Conservation (phyloP, 1,284 basidiomycete genomes). For the Tetrapyrgos nigripes region DNA sequence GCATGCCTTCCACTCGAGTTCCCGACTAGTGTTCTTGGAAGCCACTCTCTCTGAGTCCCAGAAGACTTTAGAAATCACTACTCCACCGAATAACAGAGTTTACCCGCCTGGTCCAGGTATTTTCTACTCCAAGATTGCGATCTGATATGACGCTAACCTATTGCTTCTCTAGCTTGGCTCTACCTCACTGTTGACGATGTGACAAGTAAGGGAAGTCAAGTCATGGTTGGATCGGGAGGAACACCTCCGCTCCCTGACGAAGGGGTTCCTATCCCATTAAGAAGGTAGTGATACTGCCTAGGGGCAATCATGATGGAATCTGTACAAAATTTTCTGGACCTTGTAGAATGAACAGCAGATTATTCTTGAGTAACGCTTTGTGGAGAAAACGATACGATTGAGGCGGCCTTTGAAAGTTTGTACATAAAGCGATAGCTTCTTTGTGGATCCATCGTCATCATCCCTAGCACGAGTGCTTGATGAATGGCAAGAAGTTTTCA, state of each 20-base stretch:
- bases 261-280: constrained; percentile 2
- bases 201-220: constrained; percentile 47
- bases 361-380: no score
- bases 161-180: constrained; percentile 24
- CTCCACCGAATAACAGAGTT: constrained; percentile 51
- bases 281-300: no score
- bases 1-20: constrained; percentile 52
- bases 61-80: constrained; percentile 46
- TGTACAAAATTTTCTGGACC: no score
- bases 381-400: no score
- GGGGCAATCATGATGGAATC: no score
- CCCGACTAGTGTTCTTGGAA: constrained; percentile 53
- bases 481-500: no score
- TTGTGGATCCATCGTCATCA: no score
- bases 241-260: constrained; percentile 23
- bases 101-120: constrained; percentile 58
- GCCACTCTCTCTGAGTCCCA: constrained; percentile 38
- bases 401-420: no score
- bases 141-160: constrained; percentile 8
- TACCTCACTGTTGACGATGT: constrained; percentile 57
- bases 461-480: no score
- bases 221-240: constrained; percentile 52
- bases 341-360: no score
- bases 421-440: no score
- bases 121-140: background rate